Conservation (phyloP, 768 basidiomycete species). For the Lactifluus echinatus region DNA sequence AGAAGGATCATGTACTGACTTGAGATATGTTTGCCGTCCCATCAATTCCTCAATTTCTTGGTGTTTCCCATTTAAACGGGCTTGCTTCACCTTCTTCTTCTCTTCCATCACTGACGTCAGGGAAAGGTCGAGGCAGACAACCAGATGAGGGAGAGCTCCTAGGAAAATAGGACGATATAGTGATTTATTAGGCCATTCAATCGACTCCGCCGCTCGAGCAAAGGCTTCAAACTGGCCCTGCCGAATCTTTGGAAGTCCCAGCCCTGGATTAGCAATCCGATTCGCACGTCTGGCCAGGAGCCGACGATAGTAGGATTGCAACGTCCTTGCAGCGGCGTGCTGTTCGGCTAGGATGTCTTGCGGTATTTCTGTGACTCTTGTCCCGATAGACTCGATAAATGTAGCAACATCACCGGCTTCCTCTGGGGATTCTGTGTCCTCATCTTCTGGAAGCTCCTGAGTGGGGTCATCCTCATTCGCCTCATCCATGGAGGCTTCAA, state of each 20-base stretch:
- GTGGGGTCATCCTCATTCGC: background rate
- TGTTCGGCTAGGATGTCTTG: background rate
- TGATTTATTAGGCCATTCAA: conserved; percentile 8
- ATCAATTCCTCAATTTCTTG: conserved; percentile 14
- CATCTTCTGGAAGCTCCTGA: background rate
- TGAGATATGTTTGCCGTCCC: conserved; percentile 6
- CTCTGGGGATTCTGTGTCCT: conserved; percentile 3
- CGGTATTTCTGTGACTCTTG: background rate
- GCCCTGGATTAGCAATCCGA: conserved; percentile 1
- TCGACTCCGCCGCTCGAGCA: background rate
- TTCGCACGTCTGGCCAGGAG: background rate
- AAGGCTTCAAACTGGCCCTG: conserved; percentile 5
- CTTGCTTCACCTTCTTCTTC: conserved; percentile 9
- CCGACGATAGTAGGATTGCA: conserved; percentile 7
- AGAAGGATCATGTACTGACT: background rate
- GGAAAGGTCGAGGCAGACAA: conserved; percentile 10
- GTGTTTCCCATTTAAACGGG: background rate
- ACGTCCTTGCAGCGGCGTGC: background rate
- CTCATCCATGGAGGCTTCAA: background rate
- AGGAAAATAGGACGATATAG: conserved; percentile 17
- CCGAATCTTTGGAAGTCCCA: conserved; percentile 10
- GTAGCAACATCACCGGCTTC: background rate
- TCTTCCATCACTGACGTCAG: background rate
- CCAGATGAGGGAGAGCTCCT: conserved; percentile 17
- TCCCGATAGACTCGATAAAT: conserved; percentile 9